Evolutionary conservation across 108 stramenopile genomes (phyloP), one percentile per base, ranked within the genome.

Genomic region (Nitzschia sp.): DNA sequence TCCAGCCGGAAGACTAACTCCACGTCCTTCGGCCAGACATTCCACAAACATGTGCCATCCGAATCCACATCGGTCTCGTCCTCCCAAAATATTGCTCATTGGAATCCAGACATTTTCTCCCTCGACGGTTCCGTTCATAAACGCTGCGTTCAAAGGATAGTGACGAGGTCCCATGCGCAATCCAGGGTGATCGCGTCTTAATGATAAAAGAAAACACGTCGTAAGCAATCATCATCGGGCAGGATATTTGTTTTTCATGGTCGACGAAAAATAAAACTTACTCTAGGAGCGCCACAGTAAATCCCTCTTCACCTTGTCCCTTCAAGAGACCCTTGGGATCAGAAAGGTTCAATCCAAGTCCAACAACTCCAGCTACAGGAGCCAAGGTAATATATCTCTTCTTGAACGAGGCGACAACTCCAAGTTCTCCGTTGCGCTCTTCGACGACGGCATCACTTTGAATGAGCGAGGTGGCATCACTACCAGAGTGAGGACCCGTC

Each of bases 31-130:
- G 21, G 98, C 98, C 42, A 98, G 78, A 77, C 98, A 98, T 66
- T 98, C 98, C 34, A 98, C 97, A 75, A 98, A 96, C 98, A 98
- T 98, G 77, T 98, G 93, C 98, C 98, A 98, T 54, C 98, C 98
- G 71, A 89, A 96, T 59, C 98, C 98, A 63, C 96, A 97, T 54
- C 90, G 80, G 71, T 96, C 93, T 79, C 97, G 97, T 51, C 98
- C 98, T 34, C 98, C 98, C 27, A 98, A 79, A 78, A 98, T 96
- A 68, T 80, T 85, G 49, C 86, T 82, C 87, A 98, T 97, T 62
- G 98, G 97, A 59, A 98, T 97, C 92, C 96, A 98, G 23, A 98
- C 95, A 65, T 98, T 84, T 77, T 98, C 96, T 38, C 98, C 98
- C 66, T 96, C 92, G n/a, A 98, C 98, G 11, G 98, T 97, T 21